Evolutionary conservation across 179 eudicot species (phyloP).

Genomic region (Actinidia arguta): DNA sequence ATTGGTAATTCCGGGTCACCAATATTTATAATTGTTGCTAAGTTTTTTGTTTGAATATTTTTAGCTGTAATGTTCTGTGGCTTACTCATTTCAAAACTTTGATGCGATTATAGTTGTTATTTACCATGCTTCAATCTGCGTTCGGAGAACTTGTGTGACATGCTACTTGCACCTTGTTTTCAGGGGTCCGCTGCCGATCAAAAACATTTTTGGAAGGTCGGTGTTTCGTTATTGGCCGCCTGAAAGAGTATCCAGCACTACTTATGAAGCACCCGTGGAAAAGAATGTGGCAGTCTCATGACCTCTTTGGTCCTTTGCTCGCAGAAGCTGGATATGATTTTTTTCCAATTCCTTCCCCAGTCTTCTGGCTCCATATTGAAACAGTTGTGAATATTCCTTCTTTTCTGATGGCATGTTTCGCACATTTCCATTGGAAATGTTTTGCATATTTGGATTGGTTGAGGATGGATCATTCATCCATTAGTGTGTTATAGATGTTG

Average conservation of each 20-base stretch:
- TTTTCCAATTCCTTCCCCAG: background rate
- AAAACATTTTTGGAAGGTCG: constrained; percentile 84
- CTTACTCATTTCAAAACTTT: background rate
- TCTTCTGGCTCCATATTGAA: constrained; percentile 6
- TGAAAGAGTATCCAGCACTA: constrained; percentile 60
- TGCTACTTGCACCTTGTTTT: background rate
- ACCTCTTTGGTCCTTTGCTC: constrained; percentile 24
- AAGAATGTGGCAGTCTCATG: constrained; percentile 45
- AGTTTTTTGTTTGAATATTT: too few relatives aligned
- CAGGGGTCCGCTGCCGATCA: constrained; percentile 98
- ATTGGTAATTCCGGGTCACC: constrained; percentile 39
- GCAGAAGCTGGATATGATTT: background rate
- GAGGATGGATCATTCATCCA: background rate
- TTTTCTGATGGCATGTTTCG: background rate
- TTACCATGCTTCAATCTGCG: background rate
- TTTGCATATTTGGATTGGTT: background rate
- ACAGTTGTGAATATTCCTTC: constrained; percentile 22
- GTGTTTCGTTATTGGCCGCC: constrained; percentile 95
- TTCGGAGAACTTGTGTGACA: background rate
- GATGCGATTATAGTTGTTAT: background rate
- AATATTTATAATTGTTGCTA: background rate
- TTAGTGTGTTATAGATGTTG: constrained; percentile 6
- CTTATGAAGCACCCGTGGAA: constrained; percentile 34
- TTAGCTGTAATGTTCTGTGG: background rate
- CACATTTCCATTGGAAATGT: background rate